Evolutionary conservation across 208 protist species (phyloP).

Genomic region (Vickermania ingenoplastis): DNA sequence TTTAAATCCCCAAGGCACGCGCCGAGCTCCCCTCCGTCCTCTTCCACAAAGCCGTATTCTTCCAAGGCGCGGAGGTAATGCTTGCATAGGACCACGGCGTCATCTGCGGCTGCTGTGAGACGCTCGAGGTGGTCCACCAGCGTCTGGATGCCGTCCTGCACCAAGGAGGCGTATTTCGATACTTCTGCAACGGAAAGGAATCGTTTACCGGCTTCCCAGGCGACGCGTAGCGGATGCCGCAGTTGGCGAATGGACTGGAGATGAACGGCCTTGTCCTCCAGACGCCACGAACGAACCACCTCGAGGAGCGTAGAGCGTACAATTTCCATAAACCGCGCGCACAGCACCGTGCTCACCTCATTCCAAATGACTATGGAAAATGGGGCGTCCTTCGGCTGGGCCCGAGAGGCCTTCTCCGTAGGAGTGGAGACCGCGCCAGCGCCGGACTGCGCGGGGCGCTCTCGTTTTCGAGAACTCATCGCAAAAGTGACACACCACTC

Average conservation of each 20-base stretch:
- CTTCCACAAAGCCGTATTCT: constrained; percentile 59
- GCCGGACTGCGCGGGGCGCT: background rate
- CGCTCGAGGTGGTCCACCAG: background rate
- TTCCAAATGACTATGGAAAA: constrained; percentile 66
- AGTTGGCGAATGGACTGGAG: constrained; percentile 8
- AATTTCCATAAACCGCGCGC: constrained; percentile 24
- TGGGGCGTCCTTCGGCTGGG: constrained; percentile 6
- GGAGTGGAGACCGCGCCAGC: background rate
- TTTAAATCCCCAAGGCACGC: constrained; percentile 14
- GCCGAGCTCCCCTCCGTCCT: constrained; percentile 24
- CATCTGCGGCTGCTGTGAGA: background rate
- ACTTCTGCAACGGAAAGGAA: constrained; percentile 3
- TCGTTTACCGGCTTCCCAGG: constrained; percentile 3
- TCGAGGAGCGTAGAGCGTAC: constrained; percentile 12
- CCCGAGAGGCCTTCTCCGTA: background rate
- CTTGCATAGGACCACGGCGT: constrained; percentile 15
- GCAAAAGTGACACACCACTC: too few relatives aligned
- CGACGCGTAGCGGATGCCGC: constrained; percentile 4
- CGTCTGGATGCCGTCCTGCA: background rate
- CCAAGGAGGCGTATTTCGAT: background rate
- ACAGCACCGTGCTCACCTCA: constrained; percentile 54
- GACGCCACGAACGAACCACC: background rate
- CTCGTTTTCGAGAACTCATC: too few relatives aligned
- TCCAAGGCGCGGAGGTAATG: constrained; percentile 35
- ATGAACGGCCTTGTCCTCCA: background rate